Evolutionary conservation across 2,329 filamentous ascomycete species (phyloP).

Genomic region (Paecilomyces variotii): DNA sequence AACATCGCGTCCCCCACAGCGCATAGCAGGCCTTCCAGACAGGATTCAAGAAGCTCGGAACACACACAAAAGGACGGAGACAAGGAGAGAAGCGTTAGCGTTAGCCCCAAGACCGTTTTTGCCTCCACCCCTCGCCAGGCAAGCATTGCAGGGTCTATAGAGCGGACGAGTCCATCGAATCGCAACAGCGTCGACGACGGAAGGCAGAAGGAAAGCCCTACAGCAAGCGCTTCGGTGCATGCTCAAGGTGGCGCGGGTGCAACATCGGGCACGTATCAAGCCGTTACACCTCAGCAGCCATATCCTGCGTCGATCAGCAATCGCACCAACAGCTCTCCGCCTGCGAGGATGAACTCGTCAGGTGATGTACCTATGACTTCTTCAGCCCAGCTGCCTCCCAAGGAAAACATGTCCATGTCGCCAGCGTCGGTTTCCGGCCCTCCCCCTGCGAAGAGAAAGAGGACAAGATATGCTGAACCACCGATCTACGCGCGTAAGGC

Average conservation of each 20-base stretch:
- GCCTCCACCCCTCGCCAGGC: slow-evolving; percentile 20
- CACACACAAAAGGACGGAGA: slow-evolving; percentile 43
- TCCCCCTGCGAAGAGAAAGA: slow-evolving; percentile 41
- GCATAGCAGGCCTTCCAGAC: slow-evolving; percentile 26
- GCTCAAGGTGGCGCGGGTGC: slow-evolving; percentile 9
- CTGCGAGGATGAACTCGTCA: slow-evolving; percentile 10
- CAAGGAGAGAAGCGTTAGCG: slow-evolving; percentile 62
- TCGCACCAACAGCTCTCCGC: slow-evolving; percentile 23
- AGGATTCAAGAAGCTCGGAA: slow-evolving; percentile 32
- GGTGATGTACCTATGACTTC: slow-evolving; percentile 8
- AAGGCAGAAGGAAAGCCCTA: slow-evolving; percentile 19
- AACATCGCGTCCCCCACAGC: slow-evolving; percentile 22
- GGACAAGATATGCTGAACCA: slow-evolving; percentile 44
- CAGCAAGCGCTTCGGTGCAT: slow-evolving; percentile 7
- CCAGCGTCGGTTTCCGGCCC: slow-evolving; percentile 12
- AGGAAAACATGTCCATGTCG: slow-evolving; percentile 17
- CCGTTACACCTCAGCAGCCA: slow-evolving; percentile 6
- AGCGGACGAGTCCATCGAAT: slow-evolving; percentile 16
- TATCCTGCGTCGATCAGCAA: slow-evolving; percentile 9
- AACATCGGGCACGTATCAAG: slow-evolving; percentile 3
- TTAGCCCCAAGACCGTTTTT: slow-evolving; percentile 64
- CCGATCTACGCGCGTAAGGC: slow-evolving; percentile 45
- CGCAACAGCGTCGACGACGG: slow-evolving; percentile 20
- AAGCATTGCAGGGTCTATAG: slow-evolving; percentile 17
- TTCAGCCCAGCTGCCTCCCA: slow-evolving; percentile 6